A percentile compares a stretch with the other conserved stretches of the same genome.
Evolutionary conservation across 495 filamentous ascomycete genomes (phyloP).

Genomic region (Rhypophila decipiens): DNA sequence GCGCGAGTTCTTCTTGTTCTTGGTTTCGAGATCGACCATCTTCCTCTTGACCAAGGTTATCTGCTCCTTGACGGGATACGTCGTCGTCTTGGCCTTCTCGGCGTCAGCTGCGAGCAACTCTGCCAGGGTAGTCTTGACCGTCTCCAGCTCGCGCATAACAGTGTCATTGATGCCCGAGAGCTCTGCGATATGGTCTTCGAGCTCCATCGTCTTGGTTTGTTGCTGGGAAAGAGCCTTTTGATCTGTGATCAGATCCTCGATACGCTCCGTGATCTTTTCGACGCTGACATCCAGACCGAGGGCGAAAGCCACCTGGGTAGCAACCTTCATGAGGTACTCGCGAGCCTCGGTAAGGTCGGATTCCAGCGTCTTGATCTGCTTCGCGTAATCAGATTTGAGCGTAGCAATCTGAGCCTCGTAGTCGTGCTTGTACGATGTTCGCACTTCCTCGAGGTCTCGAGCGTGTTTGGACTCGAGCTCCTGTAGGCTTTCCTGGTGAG

Average conservation of each 20-base stretch:
- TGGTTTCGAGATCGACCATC: slow-evolving; percentile 56
- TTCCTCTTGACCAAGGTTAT: slow-evolving; percentile 67
- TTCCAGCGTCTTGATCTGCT: slow-evolving; percentile 55
- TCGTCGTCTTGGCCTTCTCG: slow-evolving; percentile 35
- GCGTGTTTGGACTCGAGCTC: slow-evolving; percentile 39
- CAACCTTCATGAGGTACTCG: slow-evolving; percentile 59
- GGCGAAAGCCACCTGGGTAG: slow-evolving; percentile 47
- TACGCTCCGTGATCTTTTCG: slow-evolving; percentile 49
- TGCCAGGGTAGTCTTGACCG: slow-evolving; percentile 39
- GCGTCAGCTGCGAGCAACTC: slow-evolving; percentile 36
- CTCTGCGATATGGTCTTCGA: slow-evolving; percentile 42
- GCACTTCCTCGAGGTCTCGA: slow-evolving; percentile 44
- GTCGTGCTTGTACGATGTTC: slow-evolving; percentile 30
- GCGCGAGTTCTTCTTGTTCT: slow-evolving; percentile 75
- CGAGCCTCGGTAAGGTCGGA: slow-evolving; percentile 64
- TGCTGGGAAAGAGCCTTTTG: slow-evolving; percentile 45
- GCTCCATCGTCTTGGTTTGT: slow-evolving; percentile 48
- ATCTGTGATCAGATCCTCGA: slow-evolving; percentile 43
- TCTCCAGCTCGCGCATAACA: slow-evolving; percentile 48
- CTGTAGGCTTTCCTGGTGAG: slow-evolving; percentile 40
- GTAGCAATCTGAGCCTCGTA: slow-evolving; percentile 37
- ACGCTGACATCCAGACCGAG: slow-evolving; percentile 49
- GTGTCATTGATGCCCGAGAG: slow-evolving; percentile 48
- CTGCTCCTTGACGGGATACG: slow-evolving; percentile 58
- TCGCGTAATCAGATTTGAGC: slow-evolving; percentile 50